A percentile compares a stretch with the other conserved stretches of the same genome.
Evolutionary conservation across 2,329 filamentous ascomycete species (phyloP).

Genomic region (Exophiala sp.): DNA sequence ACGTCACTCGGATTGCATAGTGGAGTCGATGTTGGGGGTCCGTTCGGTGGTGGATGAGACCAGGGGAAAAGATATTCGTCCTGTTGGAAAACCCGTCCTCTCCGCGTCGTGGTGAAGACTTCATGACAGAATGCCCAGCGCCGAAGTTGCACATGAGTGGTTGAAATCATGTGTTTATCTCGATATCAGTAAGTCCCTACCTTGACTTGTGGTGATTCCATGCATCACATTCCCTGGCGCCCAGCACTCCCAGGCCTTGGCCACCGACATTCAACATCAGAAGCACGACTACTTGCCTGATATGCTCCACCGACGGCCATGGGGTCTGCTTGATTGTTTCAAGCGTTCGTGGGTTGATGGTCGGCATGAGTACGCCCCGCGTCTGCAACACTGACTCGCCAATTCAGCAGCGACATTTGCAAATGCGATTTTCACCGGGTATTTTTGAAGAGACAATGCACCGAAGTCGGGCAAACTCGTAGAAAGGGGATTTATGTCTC

Average conservation of each 20-base stretch:
- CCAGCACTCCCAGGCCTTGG: slow-evolving; percentile 9
- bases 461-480: not conserved
- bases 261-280: slow-evolving; percentile 3
- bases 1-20: slow-evolving; percentile 11
- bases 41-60: not conserved
- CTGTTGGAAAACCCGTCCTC: not conserved
- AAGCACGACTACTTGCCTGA: not conserved
- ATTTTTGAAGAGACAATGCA: not conserved
- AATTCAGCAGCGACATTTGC: not conserved
- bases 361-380: slow-evolving; percentile 7
- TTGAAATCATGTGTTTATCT: slow-evolving; percentile 1
- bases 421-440: not conserved
- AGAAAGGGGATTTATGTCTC: slow-evolving; percentile 16
- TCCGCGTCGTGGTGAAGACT: not conserved
- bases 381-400: not conserved
- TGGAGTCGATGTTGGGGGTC: not conserved
- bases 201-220: not conserved
- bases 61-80: not conserved
- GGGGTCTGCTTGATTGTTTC: slow-evolving; percentile 4
- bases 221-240: not conserved
- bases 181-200: not conserved
- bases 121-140: not conserved
- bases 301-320: slow-evolving; percentile 1
- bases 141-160: slow-evolving; percentile 2
- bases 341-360: slow-evolving; percentile 4